Conservation (phyloP, 345 rosid species). For the Salix viminalis region DNA sequence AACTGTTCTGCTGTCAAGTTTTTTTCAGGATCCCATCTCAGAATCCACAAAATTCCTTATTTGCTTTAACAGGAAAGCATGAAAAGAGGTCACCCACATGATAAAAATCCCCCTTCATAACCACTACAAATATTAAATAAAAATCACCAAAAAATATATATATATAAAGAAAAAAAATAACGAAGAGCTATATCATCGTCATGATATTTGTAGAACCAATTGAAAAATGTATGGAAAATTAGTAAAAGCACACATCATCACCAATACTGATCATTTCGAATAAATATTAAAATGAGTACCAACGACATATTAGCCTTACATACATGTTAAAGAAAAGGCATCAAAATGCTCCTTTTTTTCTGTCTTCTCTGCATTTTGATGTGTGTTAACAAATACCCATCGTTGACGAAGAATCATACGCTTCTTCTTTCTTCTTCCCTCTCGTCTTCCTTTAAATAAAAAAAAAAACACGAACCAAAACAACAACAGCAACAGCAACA, state of each 20-base stretch:
- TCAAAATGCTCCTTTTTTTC: conserved; percentile 9
- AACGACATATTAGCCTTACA: neutral
- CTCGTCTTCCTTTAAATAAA: conserved; percentile 1
- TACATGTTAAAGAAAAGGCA: conserved; percentile 2
- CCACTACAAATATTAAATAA: neutral
- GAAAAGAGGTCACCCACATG: neutral
- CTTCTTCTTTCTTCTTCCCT: neutral
- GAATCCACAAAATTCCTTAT: neutral
- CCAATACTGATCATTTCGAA: conserved; percentile 7
- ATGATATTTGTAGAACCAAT: neutral
- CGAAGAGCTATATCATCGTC: neutral
- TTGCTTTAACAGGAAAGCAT: neutral
- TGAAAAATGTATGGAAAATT: conserved; percentile 3
- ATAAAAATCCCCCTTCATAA: neutral
- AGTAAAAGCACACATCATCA: conserved; percentile 2
- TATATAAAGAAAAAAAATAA: neutral
- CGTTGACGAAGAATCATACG: conserved; percentile 6
- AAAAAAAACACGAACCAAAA: neutral
- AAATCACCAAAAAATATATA: neutral
- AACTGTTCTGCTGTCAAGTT: neutral
- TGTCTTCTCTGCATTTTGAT: conserved; percentile 3
- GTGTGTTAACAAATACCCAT: conserved; percentile 5
- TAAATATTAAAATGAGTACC: neutral
- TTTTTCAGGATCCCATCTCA: neutral
- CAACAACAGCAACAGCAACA: neutral